Evolutionary conservation across 2,329 filamentous ascomycete genomes (phyloP).

Genomic region (Beauveria sp.): DNA sequence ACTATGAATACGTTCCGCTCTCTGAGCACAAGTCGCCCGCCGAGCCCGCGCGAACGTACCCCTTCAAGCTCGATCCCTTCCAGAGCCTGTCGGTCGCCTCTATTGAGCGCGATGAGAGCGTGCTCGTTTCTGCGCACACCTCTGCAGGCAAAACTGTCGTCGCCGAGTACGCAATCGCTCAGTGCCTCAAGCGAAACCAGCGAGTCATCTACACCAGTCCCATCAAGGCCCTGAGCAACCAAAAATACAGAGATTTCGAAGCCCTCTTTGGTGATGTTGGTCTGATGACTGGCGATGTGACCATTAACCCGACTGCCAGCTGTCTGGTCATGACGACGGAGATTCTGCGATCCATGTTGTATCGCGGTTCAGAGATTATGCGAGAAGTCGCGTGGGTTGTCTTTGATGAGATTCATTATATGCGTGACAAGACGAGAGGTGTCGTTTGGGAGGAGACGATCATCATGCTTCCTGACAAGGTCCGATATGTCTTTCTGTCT

Average conservation of each 20-base stretch:
- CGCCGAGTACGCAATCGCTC: slow-evolving; percentile 95
- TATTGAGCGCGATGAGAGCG: slow-evolving; percentile 92
- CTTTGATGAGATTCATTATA: slow-evolving; percentile 98
- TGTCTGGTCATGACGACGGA: slow-evolving; percentile 99
- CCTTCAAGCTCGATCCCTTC: slow-evolving; percentile 94
- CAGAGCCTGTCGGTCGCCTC: slow-evolving; percentile 91
- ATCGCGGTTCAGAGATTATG: slow-evolving; percentile 98
- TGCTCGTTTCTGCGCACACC: slow-evolving; percentile 93
- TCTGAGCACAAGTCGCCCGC: slow-evolving; percentile 88
- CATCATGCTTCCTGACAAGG: slow-evolving; percentile 95
- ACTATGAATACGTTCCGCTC: slow-evolving; percentile 92
- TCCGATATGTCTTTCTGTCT: slow-evolving; percentile 95
- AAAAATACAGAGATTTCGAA: slow-evolving; percentile 95
- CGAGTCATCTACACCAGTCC: slow-evolving; percentile 98
- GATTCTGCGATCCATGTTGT: slow-evolving; percentile 97
- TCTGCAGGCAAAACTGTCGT: slow-evolving; percentile 98
- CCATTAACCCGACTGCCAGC: slow-evolving; percentile 96
- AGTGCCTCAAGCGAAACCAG: slow-evolving; percentile 95
- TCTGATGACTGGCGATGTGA: slow-evolving; percentile 97
- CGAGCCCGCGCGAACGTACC: slow-evolving; percentile 74
- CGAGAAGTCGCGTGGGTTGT: slow-evolving; percentile 97
- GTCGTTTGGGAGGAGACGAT: slow-evolving; percentile 99
- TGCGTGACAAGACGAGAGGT: slow-evolving; percentile 88
- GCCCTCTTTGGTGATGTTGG: slow-evolving; percentile 95
- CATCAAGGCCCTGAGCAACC: slow-evolving; percentile 97